Percentiles rank a stretch among this genome's conserved stretches.
These are phyloP conservation scores for Aschersonia sp. DNA, from an alignment of 2,329 filamentous ascomycete genomes.

Conservation along the genomic window DNA sequence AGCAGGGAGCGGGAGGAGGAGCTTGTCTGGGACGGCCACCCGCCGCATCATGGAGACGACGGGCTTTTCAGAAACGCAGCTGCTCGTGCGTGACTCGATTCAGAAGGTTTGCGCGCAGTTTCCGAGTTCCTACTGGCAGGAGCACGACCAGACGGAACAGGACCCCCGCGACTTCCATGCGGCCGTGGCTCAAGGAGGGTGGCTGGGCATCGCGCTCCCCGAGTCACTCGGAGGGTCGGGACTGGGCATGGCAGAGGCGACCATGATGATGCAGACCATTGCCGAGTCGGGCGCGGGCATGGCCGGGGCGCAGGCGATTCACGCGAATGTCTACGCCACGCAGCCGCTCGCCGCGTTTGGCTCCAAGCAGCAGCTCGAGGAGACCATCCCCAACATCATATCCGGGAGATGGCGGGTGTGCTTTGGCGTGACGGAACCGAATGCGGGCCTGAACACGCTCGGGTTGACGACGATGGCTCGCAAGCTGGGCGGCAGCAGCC, in stretches of 20 bases:
- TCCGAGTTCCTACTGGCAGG: constrained; percentile 63
- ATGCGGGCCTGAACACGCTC: constrained; percentile 66
- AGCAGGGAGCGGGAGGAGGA: not conserved
- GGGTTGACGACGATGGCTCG: constrained; percentile 51
- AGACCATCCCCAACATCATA: constrained; percentile 56
- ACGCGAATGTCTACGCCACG: constrained; percentile 60
- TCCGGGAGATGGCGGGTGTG: constrained; percentile 57
- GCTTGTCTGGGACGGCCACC: not conserved
- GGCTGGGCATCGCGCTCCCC: constrained; percentile 69
- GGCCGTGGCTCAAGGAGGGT: constrained; percentile 59
- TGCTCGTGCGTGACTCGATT: constrained; percentile 58
- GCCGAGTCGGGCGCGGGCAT: constrained; percentile 68
- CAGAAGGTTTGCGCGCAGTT: constrained; percentile 54
- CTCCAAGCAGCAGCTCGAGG: constrained; percentile 44
- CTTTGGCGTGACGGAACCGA: constrained; percentile 76
- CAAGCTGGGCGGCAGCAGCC: not conserved
- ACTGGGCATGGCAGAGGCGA: constrained; percentile 66
- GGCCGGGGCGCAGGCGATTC: constrained; percentile 49
- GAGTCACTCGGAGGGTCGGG: constrained; percentile 61
- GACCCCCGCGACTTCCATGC: constrained; percentile 67
- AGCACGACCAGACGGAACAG: constrained; percentile 52
- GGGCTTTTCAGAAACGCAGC: constrained; percentile 58
- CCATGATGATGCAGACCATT: constrained; percentile 79
- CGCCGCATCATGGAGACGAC: constrained; percentile 52
- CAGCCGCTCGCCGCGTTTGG: constrained; percentile 64